Base-by-base conservation (phyloP, 73 alveolate species). In the Symbiodinium pilosum region DNA sequence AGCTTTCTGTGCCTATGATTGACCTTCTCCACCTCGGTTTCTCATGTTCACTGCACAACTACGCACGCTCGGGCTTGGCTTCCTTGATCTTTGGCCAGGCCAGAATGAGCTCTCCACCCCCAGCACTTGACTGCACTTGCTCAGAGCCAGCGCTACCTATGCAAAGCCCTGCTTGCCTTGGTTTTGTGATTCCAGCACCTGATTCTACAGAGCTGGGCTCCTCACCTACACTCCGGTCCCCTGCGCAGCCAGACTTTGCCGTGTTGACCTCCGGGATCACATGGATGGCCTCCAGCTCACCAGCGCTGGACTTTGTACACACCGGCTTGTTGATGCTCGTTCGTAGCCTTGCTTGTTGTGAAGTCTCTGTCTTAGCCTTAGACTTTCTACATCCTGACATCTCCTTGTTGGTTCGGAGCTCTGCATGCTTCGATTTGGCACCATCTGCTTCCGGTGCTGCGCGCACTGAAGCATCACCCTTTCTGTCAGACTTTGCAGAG, bases 381-480 rank as follows among this genome's bases (percentile, higher is more conserved):
- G 97, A 91, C 97, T 41, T 43, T 56, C 52, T 69, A 34, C 88
- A 42, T 34, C 21, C 47, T 52, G 97, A 88, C 77, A 16, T 68
- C 21, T 14, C n/a, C 42, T 9, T 71, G 39, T 32, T 83, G 12
- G 5, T 26, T 16, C 81, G 39, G 16, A 30, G 47, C 14, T 20
- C 26, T 42, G 73, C 40, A 40, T 28, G 40, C 51, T n/a, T 18
- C 1, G 97, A 32, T 39, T 43, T 81, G 11, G 64, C 54, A 39
- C 39, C 42, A 43, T 52, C 32, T 14, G 85, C 71, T 42, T 81
- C 34, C 18, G 98, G 91, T 56, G 40, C 47, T 24, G 75, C 51
- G 30, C n/a, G 88, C 43, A 43, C 38, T 32, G 98, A 56, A 40
- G 39, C 83, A 4, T 28, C 54, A 1, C 56, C 28, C 16, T 43